These are phyloP conservation scores for Aspergillus hiratsukae DNA, from an alignment of 2,329 filamentous ascomycete genomes.

Conservation along the genomic window DNA sequence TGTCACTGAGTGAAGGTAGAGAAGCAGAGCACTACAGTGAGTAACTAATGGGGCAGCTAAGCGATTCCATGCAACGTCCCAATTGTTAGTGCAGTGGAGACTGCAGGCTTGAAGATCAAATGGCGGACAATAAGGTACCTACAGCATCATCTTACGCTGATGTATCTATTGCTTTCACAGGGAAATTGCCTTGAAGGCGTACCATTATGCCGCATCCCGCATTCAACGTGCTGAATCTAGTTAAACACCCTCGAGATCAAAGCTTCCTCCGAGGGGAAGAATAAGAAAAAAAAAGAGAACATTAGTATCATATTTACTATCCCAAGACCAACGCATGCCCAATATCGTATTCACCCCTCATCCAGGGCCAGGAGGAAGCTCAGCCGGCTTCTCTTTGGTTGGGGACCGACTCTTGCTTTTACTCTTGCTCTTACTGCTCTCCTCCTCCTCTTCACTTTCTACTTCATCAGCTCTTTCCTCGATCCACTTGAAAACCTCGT, in stretches of 20 bases:
- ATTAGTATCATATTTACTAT: background rate
- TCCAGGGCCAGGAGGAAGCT: slow-evolving; percentile 1
- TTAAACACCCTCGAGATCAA: background rate
- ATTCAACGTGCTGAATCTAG: background rate
- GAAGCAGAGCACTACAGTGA: too few relatives aligned
- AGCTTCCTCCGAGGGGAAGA: background rate
- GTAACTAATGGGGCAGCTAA: background rate
- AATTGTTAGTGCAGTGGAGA: background rate
- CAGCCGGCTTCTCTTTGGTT: slow-evolving; percentile 8
- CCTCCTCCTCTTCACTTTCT: slow-evolving; percentile 24
- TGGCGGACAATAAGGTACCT: background rate
- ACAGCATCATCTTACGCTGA: slow-evolving; percentile 2
- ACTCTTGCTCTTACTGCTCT: slow-evolving; percentile 12
- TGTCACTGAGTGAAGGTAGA: background rate
- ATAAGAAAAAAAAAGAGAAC: slow-evolving; percentile 1
- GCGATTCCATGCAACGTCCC: background rate
- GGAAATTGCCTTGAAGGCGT: background rate
- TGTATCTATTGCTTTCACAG: background rate
- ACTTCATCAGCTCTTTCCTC: slow-evolving; percentile 30
- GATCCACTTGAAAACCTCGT: slow-evolving; percentile 47
- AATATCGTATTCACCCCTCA: slow-evolving; percentile 1
- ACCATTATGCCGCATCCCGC: slow-evolving; percentile 6
- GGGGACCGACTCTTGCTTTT: slow-evolving; percentile 12
- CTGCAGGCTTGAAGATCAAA: too few relatives aligned
- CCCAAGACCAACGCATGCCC: background rate